Evolutionary conservation across 495 filamentous ascomycete species (phyloP), one percentile per base, ranked within the genome.

Genomic region (Xylaria telfairii): DNA sequence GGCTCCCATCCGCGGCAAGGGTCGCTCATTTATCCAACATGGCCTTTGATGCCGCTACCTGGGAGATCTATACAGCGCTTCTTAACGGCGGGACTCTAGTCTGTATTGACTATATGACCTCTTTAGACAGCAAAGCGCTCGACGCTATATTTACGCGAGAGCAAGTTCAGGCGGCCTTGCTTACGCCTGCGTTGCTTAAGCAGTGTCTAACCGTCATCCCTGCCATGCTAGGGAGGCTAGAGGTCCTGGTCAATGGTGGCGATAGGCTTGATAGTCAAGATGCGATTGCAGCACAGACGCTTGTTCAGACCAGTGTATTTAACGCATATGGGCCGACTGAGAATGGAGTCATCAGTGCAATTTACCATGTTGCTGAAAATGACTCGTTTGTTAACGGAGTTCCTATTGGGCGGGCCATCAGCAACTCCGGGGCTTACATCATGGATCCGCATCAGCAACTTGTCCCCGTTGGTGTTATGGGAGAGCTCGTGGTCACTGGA

Each of bases 291-390:
- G 44, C 44, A 47, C 32, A 32, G 47, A 64, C 53, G 8, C 21
- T 61, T 70, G 76, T 81, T 69, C 81, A 74, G 63, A 75, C 76
- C 2, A 62, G 71, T 5, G 66, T 82, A 0, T 74, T 88, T 53
- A 88, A 87, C 66, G 85, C 78, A 0, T 90, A 90, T 67, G 88
- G 88, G 2, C 88, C 88, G 0, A 78, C 80, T 0, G 83, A 86
- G 71, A 83, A 82, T 51, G 78, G 82, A 0, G 80, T 81, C 12
- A 84, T 85, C 0, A 82, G 78, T 19, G 81, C 80, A 4, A 74
- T 77, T 41, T 75, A 78, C 49, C 73, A 75, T 15, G 57, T 67
- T n/a, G 34, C 12, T 34, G n/a, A 44, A 15, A 47, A 62, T 24
- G 70, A 71, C 39, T 19, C 19, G 13, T 67, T 57, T 49, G 26